Percentiles rank a stretch among this genome's conserved stretches.
phyloP scores from a whole-genome alignment of 2,329 filamentous ascomycete species.

The Colletotrichum sp. region DNA sequence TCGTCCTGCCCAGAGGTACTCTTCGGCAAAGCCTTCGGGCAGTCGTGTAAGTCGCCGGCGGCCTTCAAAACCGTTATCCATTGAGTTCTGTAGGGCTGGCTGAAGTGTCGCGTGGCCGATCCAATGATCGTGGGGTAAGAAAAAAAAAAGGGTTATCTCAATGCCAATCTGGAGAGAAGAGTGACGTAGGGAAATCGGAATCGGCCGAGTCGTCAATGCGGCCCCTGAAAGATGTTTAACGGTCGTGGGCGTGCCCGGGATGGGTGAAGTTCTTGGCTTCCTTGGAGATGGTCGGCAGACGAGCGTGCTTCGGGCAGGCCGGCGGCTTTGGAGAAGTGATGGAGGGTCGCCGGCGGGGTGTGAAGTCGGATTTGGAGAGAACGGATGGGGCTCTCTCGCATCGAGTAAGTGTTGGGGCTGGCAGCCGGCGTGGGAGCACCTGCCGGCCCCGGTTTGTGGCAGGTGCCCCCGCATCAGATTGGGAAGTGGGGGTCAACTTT shows the following conservation, averaged over 20 bases:
- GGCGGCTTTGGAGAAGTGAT: conserved; percentile 1
- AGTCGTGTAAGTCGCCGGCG: conserved; percentile 16
- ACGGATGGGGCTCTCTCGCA: neutral
- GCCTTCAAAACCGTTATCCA: neutral
- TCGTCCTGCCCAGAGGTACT: neutral
- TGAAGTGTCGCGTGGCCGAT: neutral
- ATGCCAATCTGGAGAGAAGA: neutral
- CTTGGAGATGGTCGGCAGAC: neutral
- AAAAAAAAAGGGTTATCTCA: neutral
- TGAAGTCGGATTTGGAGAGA: neutral
- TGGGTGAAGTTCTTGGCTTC: neutral
- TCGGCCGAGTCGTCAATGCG: neutral
- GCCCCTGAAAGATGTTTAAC: neutral
- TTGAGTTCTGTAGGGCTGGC: neutral
- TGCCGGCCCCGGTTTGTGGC: neutral
- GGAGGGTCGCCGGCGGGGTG: conserved; percentile 13
- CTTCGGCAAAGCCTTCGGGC: conserved; percentile 18
- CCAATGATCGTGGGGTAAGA: neutral
- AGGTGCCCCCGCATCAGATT: neutral
- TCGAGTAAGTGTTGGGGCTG: neutral
- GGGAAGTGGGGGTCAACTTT: neutral
- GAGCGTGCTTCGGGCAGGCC: conserved; percentile 11
- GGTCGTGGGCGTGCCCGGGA: neutral
- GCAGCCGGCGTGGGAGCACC: neutral
- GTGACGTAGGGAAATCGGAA: neutral